phyloP scores from a whole-genome alignment of 2,329 filamentous ascomycete species.

The Thyridium curvatum region DNA sequence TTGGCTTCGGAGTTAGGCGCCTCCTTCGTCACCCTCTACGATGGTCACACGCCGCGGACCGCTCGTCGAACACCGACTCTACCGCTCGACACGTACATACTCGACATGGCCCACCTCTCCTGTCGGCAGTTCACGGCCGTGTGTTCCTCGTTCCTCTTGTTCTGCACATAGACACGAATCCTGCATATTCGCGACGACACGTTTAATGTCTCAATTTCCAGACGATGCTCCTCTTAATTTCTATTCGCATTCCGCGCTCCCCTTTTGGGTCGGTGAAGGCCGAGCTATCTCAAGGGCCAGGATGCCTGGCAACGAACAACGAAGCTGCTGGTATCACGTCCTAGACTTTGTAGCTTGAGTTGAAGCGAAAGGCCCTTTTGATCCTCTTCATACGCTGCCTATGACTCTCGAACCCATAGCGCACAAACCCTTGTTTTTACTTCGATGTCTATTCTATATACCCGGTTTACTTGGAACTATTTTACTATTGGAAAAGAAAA shows the following conservation, averaged over 20 bases:
- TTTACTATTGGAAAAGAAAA: not conserved
- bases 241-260: constrained; percentile 10
- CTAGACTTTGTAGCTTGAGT: not conserved
- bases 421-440: not conserved
- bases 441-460: constrained; percentile 1
- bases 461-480: not conserved
- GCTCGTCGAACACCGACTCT: not conserved
- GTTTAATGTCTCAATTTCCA: constrained; percentile 24
- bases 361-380: constrained; percentile 4
- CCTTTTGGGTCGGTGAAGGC: constrained; percentile 11
- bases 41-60: not conserved
- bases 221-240: constrained; percentile 17
- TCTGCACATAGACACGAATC: constrained; percentile 22
- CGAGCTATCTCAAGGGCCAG: constrained; percentile 5
- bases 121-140: constrained; percentile 5
- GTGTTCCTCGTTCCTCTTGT: constrained; percentile 5
- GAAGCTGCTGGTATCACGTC: not conserved
- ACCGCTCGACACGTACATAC: constrained; percentile 2
- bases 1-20: constrained; percentile 20
- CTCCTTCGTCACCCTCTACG: constrained; percentile 1
- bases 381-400: not conserved
- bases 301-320: not conserved
- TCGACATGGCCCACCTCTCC: constrained; percentile 6
- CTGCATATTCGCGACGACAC: constrained; percentile 25
- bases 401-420: not conserved